Conservation (phyloP, 768 basidiomycete genomes). For the Megacollybia marginata region DNA sequence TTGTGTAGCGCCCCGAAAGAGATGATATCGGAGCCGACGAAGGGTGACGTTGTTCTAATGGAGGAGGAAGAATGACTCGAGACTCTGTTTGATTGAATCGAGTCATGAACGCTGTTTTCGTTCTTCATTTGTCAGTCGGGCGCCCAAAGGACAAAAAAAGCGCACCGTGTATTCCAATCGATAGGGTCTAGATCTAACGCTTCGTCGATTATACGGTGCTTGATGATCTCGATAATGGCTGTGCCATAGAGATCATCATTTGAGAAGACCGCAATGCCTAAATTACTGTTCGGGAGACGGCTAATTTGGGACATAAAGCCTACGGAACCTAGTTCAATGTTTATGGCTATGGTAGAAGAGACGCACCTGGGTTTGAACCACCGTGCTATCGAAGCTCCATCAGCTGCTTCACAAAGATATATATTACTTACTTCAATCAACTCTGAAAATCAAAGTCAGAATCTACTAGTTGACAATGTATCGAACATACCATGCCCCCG, state of each 20-base stretch:
- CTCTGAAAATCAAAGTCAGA: constrained; percentile 14
- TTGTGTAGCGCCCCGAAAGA: constrained; percentile 16
- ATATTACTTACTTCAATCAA: background rate
- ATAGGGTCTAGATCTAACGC: constrained; percentile 14
- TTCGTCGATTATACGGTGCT: constrained; percentile 17
- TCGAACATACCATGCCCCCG: constrained; percentile 16
- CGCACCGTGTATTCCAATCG: constrained; percentile 18
- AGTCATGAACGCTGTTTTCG: background rate
- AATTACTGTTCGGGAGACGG: constrained; percentile 10
- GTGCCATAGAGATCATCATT: constrained; percentile 19
- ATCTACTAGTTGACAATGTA: background rate
- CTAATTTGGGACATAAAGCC: constrained; percentile 13
- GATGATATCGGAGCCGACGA: too few species aligned
- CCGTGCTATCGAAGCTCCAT: too few species aligned
- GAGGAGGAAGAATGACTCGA: background rate
- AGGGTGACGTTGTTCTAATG: constrained; percentile 9
- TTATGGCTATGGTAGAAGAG: background rate
- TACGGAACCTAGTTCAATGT: background rate
- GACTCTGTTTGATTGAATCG: background rate
- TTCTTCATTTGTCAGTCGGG: background rate
- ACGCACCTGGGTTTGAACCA: constrained; percentile 6
- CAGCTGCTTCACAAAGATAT: background rate
- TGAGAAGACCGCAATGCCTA: constrained; percentile 19
- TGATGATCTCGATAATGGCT: constrained; percentile 13
- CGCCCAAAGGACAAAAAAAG: background rate